Evolutionary conservation across 306 rosid species (phyloP).

Genomic region (Quercus cerris): DNA sequence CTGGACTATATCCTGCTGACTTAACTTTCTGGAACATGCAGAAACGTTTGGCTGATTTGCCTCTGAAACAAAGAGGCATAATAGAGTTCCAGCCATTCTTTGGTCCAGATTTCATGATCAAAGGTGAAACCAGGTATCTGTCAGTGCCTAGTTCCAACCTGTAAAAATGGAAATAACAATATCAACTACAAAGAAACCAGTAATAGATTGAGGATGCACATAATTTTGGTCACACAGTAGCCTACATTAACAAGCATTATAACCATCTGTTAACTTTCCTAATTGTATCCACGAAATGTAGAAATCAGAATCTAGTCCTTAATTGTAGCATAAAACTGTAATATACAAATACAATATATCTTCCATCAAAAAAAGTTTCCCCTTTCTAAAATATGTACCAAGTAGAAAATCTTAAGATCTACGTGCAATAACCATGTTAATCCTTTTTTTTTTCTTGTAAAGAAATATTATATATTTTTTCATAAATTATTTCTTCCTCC

Average conservation of each 20-base stretch:
- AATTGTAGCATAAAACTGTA: neutral
- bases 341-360: neutral
- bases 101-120: conserved; percentile 74
- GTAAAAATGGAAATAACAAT: conserved; percentile 13
- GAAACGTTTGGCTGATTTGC: conserved; percentile 65
- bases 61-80: conserved; percentile 65
- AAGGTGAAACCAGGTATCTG: conserved; percentile 29
- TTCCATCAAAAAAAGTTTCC: conserved; percentile 8
- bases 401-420: neutral
- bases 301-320: neutral
- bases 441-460: neutral
- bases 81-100: conserved; percentile 63
- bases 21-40: conserved; percentile 73
- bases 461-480: neutral
- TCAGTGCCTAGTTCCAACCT: conserved; percentile 46
- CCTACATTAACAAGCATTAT: neutral
- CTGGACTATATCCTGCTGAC: conserved; percentile 50
- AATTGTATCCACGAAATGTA: neutral
- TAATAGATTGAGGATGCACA: neutral
- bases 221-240: neutral
- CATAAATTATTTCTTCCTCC: neutral
- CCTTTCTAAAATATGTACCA: neutral
- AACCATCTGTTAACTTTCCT: neutral
- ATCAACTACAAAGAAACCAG: neutral
- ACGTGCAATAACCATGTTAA: neutral